A percentile compares a stretch with the other conserved stretches of the same genome.
phyloP scores from a whole-genome alignment of 148 eudicot species.

The Rhododendron simsii region DNA sequence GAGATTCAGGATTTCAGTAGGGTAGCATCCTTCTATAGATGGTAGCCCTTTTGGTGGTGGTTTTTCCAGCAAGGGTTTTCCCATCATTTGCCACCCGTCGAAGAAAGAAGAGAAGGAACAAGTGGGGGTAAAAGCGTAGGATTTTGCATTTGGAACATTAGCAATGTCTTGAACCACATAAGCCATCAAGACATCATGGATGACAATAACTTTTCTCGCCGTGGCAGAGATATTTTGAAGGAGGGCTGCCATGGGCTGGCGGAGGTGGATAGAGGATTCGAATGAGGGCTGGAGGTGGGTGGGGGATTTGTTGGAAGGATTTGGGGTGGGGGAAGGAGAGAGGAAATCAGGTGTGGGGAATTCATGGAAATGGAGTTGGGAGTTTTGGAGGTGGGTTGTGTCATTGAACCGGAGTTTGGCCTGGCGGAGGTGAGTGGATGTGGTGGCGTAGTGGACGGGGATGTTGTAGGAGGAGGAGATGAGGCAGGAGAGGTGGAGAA shows the following conservation, averaged over 20 bases:
- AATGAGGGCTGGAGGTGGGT: conserved; percentile 8
- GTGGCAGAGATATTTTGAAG: neutral
- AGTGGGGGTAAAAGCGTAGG: neutral
- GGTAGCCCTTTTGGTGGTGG: neutral
- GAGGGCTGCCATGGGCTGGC: neutral
- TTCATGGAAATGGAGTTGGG: conserved; percentile 8
- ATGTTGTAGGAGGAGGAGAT: conserved; percentile 17
- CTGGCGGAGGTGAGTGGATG: conserved; percentile 28
- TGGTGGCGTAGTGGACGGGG: conserved; percentile 18
- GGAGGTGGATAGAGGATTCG: neutral
- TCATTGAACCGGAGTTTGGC: conserved; percentile 23
- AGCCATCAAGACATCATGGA: conserved; percentile 13
- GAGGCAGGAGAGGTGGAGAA: conserved; percentile 32
- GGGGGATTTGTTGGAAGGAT: neutral
- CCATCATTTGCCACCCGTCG: neutral
- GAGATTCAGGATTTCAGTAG: conserved; percentile 13
- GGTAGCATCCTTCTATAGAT: conserved; percentile 17
- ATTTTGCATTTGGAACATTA: neutral
- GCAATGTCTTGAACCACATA: conserved; percentile 19
- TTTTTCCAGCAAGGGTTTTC: conserved; percentile 12
- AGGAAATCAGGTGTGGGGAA: neutral
- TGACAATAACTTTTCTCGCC: conserved; percentile 1
- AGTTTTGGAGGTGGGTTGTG: neutral
- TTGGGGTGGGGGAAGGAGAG: neutral
- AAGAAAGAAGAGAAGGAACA: neutral